Evolutionary conservation across 768 basidiomycete genomes (phyloP), one percentile per base, ranked within the genome.

Genomic region (Suillus clintonianus): DNA sequence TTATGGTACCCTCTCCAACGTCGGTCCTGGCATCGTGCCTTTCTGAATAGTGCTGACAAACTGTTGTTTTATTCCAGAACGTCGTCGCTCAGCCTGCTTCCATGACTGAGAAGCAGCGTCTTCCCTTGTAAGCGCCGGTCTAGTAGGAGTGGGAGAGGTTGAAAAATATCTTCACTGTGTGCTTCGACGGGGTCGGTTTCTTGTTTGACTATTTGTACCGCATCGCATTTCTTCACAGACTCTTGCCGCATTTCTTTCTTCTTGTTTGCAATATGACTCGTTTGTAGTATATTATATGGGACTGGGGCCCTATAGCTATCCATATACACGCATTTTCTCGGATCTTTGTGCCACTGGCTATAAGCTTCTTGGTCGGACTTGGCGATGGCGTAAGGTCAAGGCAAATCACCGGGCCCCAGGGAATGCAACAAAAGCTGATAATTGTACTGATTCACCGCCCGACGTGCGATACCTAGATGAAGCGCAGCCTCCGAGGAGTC

Each of bases 101-200:
- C 53, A 74, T 76, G 75, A 27, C 67, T 6, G 74, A 75, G 63
- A 75, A 75, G 67, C 68, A 66, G 56, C 65, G 62, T 13, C 70
- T 69, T 48, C 65, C 75, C 14, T 65, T 75, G 61, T 75, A 68
- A 70, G 36, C 41, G 47, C 34, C 7, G 34, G 37, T 30, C 27
- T 14, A 7, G 32, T 43, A 27, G 37, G 27, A 47, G 53, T 22
- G 15, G 55, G 22, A 17, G 53, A 24, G 64, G 30, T 62, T 63
- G 42, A 39, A 50, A 60, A 59, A 60, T 34, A 39, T 55, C 30
- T 51, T 61, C 11, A 32, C 30, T 62, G n/a, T 32, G 17, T 36
- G 22, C 36, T 39, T 39, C 55, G 5, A 14, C 54, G 36, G n/a
- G 36, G 22, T 55, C 6, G 22, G 36, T 37, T 39, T 39, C 17